Percentiles rank a stretch among this genome's conserved stretches.
Conservation (phyloP, 495 filamentous ascomycete species). For the Neurospora sp. region DNA sequence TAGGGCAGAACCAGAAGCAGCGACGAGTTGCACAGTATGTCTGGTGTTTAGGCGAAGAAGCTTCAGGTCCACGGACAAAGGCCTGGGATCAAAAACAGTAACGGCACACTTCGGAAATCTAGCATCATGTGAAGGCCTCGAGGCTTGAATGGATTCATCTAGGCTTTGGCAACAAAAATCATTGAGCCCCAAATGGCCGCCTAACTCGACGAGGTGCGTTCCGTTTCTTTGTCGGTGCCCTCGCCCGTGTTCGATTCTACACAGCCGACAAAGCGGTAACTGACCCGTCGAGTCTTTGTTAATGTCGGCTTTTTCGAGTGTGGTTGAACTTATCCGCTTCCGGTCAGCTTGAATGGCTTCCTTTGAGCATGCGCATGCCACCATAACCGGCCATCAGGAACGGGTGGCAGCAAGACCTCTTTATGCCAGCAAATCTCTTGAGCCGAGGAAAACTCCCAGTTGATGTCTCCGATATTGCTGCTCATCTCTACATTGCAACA, state of each 20-base stretch:
- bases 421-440: background rate
- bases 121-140: background rate
- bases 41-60: background rate
- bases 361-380: background rate
- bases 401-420: background rate
- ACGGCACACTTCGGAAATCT: background rate
- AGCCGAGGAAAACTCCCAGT: background rate
- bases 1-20: background rate
- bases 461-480: background rate
- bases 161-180: background rate
- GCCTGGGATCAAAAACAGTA: background rate
- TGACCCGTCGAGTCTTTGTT: background rate
- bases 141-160: background rate
- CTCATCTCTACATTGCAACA: background rate
- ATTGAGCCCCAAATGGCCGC: background rate
- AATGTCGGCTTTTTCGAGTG: background rate
- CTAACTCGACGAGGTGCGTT: background rate
- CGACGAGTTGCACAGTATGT: background rate
- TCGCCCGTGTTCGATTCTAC: background rate
- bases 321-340: background rate
- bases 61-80: background rate
- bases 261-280: background rate
- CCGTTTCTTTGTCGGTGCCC: background rate
- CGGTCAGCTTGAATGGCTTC: background rate
- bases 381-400: background rate